Evolutionary conservation across 768 basidiomycete species (phyloP), one percentile per base, ranked within the genome.

Genomic region (Russula vinacea): DNA sequence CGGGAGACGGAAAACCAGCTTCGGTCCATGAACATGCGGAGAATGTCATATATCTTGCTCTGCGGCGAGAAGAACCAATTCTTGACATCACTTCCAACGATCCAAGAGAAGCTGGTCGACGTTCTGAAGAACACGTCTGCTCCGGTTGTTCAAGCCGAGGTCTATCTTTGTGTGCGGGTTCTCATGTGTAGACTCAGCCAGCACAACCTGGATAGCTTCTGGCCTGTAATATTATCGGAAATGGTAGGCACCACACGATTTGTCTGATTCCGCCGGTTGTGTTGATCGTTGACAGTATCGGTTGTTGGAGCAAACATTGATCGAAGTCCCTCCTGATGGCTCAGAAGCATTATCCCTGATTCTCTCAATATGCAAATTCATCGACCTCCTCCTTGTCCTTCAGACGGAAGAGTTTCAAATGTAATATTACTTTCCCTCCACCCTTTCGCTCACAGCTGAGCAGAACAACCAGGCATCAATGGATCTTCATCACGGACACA

Each of bases 331-430:
- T 0, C 74, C 84, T 0, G 93, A 97, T 72, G 88, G 87, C 0
- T 91, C 94, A 0, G 94, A 97, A 70, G 86, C 91, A 59, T 78
- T 99, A 29, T 83, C 84, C 45, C 79, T 95, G 14, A 79, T 98
- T 54, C 81, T 98, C 24, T 85, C 95, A 2, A 94, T 93, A 2
- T 89, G 92, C 79, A 98, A 98, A 76, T 92, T 95, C 70, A 77
- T 99, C 26, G 97, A 99, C 74, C 78, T 98, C 6, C 77, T 98
- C n/a, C 81, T 98, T 13, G 88, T 91, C 3, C 77, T 99, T 29
- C 95, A 98, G 73, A 96, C 93, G 0, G 93, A 95, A 72, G 96
- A 98, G 74, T 99, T 98, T 75, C 97, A 98, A 76, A 90, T 98
- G 96, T 97, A 72, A 42, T 72, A 56, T 14, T 24, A n/a, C 19